phyloP scores from a whole-genome alignment of 352 stramenopile species.

The Halophytophthora batemanensis region DNA sequence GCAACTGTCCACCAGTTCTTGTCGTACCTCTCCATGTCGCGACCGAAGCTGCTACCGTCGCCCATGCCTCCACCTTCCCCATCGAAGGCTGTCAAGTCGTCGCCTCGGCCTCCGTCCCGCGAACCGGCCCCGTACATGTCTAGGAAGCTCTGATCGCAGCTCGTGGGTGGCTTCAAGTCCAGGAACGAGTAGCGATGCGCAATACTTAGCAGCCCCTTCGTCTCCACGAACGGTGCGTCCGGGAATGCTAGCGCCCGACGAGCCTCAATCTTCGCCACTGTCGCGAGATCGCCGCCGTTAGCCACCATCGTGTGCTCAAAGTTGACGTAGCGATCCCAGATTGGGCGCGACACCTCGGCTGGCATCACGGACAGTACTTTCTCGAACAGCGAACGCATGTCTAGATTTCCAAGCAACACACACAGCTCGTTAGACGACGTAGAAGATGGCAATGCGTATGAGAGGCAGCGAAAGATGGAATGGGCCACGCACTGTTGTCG shows the following conservation, averaged over 20 bases:
- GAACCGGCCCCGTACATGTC: slow-evolving; percentile 69
- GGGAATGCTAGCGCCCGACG: slow-evolving; percentile 76
- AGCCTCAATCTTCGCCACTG: slow-evolving; percentile 79
- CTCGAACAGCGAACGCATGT: slow-evolving; percentile 87
- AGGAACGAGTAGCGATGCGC: slow-evolving; percentile 83
- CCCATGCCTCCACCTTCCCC: slow-evolving; percentile 21
- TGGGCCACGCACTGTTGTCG: slow-evolving; percentile 75
- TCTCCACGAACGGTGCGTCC: slow-evolving; percentile 71
- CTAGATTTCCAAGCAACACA: slow-evolving; percentile 26
- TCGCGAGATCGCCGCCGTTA: slow-evolving; percentile 79
- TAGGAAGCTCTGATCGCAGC: slow-evolving; percentile 71
- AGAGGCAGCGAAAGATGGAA: not conserved
- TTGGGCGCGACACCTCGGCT: slow-evolving; percentile 69
- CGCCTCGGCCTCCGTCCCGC: slow-evolving; percentile 15
- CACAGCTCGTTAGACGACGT: not conserved
- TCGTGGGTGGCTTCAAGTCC: slow-evolving; percentile 52
- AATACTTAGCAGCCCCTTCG: slow-evolving; percentile 78
- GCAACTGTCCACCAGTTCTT: not conserved
- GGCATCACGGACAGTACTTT: slow-evolving; percentile 87
- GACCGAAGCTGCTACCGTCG: slow-evolving; percentile 22
- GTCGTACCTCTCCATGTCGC: slow-evolving; percentile 48
- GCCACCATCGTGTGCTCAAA: slow-evolving; percentile 87
- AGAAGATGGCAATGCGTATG: not conserved
- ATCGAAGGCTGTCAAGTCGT: slow-evolving; percentile 13
- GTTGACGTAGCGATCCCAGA: slow-evolving; percentile 85